These are phyloP conservation scores for Candida namnaoensis DNA, from an alignment of 805 yeast genomes.

Conservation along the genomic window DNA sequence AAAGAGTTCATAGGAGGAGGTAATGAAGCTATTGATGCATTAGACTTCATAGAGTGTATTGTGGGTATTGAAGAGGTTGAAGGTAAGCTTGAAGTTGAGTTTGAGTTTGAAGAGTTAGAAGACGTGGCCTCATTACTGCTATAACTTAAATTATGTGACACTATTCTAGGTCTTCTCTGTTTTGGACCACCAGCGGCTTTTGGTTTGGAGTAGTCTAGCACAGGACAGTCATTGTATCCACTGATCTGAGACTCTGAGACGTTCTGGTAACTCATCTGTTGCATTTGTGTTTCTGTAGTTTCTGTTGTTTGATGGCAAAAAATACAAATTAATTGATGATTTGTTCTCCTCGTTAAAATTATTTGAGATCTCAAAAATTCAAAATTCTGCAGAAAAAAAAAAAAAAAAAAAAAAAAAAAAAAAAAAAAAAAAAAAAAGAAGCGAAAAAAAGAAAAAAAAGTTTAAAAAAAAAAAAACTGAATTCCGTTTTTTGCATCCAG, in stretches of 20 bases:
- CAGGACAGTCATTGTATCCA: slow-evolving; percentile 36
- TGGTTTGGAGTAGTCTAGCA: slow-evolving; percentile 8
- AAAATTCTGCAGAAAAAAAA: too few species aligned
- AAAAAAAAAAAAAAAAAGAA: too few species aligned
- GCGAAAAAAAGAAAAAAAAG: too few species aligned
- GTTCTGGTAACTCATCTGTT: slow-evolving; percentile 22
- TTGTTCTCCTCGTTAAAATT: too few species aligned
- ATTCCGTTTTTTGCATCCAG: too few species aligned
- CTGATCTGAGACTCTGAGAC: slow-evolving; percentile 30
- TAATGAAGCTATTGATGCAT: slow-evolving; percentile 4
- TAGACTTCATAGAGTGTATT: not conserved
- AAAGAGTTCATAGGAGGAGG: not conserved
- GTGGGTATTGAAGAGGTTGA: slow-evolving; percentile 1
- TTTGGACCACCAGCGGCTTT: slow-evolving; percentile 1
- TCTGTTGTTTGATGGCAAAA: not conserved
- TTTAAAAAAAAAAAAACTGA: too few species aligned
- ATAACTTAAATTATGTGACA: slow-evolving; percentile 1
- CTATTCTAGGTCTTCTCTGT: not conserved
- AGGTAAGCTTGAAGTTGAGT: not conserved
- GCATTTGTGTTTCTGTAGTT: too few species aligned
- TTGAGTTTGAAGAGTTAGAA: too few species aligned
- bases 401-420: too few species aligned
- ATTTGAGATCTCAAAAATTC: too few species aligned
- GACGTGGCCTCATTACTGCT: not conserved
- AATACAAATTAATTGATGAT: slow-evolving; percentile 3